Conservation (phyloP, 352 stramenopile genomes). For the Aphanomyces cochlioides region DNA sequence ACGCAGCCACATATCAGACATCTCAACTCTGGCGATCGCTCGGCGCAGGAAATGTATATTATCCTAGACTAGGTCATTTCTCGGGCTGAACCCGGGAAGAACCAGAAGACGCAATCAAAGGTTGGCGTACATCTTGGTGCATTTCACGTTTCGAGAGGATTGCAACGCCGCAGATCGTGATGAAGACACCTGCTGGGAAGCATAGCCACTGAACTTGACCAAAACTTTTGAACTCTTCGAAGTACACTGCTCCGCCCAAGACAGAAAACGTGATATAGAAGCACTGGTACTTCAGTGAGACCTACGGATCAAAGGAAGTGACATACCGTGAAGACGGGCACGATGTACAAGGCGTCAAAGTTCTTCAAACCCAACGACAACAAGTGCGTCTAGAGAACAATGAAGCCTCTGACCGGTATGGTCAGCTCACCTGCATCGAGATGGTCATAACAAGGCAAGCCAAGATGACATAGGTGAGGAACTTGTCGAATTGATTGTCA, state of each 20-base stretch:
- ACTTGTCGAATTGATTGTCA: conserved; percentile 63
- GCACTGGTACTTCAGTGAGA: conserved; percentile 39
- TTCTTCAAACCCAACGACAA: conserved; percentile 74
- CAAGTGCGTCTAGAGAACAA: conserved; percentile 59
- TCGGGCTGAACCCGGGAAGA: too few relatives aligned
- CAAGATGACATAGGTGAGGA: conserved; percentile 74
- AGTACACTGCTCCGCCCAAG: conserved; percentile 84
- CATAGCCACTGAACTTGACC: conserved; percentile 25
- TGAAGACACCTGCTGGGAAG: conserved; percentile 32
- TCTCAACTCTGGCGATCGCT: too few relatives aligned
- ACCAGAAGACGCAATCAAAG: not conserved
- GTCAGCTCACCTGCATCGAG: conserved; percentile 56
- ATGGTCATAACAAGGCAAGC: conserved; percentile 75
- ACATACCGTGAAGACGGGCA: conserved; percentile 55
- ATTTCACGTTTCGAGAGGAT: conserved; percentile 28
- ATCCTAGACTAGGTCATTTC: too few relatives aligned
- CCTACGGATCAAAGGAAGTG: conserved; percentile 9
- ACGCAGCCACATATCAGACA: too few relatives aligned
- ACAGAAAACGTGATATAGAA: conserved; percentile 89
- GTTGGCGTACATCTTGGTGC: conserved; percentile 19
- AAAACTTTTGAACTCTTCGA: conserved; percentile 63
- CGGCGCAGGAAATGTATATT: too few relatives aligned
- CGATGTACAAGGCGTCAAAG: conserved; percentile 86
- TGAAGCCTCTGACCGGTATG: not conserved
- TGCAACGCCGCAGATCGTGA: conserved; percentile 29